These are phyloP conservation scores for Aurantiochytrium sp. DNA, from an alignment of 108 stramenopile genomes.

Conservation along the genomic window DNA sequence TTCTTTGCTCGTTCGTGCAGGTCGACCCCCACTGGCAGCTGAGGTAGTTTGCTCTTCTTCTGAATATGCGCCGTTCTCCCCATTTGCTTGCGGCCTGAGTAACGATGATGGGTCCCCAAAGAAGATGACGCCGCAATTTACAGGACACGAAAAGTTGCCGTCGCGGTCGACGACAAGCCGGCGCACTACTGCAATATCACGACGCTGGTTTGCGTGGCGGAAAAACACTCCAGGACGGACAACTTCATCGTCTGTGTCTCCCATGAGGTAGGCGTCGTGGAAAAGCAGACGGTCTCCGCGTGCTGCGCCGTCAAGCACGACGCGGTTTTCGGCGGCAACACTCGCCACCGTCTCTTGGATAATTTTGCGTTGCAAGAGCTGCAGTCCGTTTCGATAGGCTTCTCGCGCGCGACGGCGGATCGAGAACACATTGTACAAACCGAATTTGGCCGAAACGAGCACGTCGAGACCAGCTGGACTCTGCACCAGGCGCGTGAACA, in stretches of 20 bases:
- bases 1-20: no score
- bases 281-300: not conserved
- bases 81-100: not conserved
- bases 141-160: not conserved
- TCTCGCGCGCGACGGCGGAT: not conserved
- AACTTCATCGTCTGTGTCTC: not conserved
- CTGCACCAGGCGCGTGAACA: not conserved
- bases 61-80: not conserved
- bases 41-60: no score
- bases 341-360: not conserved
- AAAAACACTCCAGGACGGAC: not conserved
- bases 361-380: not conserved
- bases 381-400: not conserved
- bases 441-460: not conserved
- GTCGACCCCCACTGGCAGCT: no score
- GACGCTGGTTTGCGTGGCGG: not conserved
- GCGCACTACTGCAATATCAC: not conserved
- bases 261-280: not conserved
- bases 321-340: not conserved
- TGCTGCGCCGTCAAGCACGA: not conserved
- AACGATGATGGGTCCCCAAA: not conserved
- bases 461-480: not conserved
- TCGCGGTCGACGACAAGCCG: not conserved
- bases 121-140: not conserved
- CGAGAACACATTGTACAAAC: not conserved